Evolutionary conservation across 768 basidiomycete genomes (phyloP).

Genomic region (Flagelloscypha sp.): DNA sequence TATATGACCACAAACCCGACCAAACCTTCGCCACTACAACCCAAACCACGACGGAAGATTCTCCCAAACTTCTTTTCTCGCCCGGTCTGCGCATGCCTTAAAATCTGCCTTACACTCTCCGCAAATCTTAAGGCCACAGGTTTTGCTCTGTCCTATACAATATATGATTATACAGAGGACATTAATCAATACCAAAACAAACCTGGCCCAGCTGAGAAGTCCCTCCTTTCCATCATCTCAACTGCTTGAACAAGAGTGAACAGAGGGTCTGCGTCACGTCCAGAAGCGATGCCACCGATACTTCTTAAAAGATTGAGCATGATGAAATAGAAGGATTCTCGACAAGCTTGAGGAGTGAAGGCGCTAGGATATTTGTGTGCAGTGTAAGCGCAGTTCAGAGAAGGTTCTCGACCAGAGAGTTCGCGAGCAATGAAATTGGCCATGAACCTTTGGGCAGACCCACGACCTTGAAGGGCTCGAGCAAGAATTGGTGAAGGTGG

Average conservation of each 20-base stretch:
- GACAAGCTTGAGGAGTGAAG: slow-evolving; percentile 31
- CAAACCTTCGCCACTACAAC: no score
- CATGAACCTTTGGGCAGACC: slow-evolving; percentile 53
- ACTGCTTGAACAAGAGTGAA: slow-evolving; percentile 59
- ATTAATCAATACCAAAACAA: no score
- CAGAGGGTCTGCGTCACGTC: slow-evolving; percentile 67
- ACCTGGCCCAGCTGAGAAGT: slow-evolving; percentile 56
- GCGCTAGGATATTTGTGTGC: slow-evolving; percentile 24
- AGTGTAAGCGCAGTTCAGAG: slow-evolving; percentile 39
- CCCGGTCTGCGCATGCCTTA: slow-evolving; percentile 28
- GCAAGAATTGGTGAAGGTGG: slow-evolving; percentile 26
- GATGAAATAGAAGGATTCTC: slow-evolving; percentile 69
- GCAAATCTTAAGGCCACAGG: slow-evolving; percentile 52
- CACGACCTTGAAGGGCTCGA: slow-evolving; percentile 53
- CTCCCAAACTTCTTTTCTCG: slow-evolving; percentile 55
- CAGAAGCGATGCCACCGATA: slow-evolving; percentile 62
- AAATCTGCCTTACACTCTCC: slow-evolving; percentile 43
- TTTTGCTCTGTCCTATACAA: no score
- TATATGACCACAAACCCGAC: no score
- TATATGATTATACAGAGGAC: no score
- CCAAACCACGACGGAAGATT: slow-evolving; percentile 60
- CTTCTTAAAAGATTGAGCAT: slow-evolving; percentile 64
- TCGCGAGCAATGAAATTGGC: slow-evolving; percentile 51
- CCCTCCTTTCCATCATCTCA: slow-evolving; percentile 65
- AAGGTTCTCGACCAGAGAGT: slow-evolving; percentile 40